Conservation (phyloP, 2,329 filamentous ascomycete genomes). For the Clarireedia hainanense region DNA sequence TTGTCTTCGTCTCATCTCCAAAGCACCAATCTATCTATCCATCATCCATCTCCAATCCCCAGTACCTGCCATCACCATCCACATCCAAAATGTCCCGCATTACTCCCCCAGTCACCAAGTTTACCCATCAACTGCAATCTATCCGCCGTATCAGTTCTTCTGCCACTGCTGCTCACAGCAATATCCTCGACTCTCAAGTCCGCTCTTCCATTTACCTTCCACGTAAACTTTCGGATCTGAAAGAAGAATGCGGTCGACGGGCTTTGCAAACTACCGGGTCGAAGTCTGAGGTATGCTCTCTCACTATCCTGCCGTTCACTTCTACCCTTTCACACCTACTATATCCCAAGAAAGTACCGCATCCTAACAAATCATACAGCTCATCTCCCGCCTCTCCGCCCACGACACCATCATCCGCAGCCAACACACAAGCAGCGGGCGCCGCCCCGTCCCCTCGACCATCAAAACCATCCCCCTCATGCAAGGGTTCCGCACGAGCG, state of each 20-base stretch:
- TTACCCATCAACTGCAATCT: conserved; percentile 14
- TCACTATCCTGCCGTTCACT: neutral
- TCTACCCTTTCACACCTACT: neutral
- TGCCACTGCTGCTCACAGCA: conserved; percentile 14
- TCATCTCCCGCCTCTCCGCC: conserved; percentile 23
- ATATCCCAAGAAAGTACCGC: neutral
- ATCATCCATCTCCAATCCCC: no score
- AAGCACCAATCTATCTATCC: no score
- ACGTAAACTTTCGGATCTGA: conserved; percentile 22
- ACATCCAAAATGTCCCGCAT: conserved; percentile 25
- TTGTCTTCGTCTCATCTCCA: no score
- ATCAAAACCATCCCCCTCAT: conserved; percentile 46
- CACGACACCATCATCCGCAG: conserved; percentile 18
- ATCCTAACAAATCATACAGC: conserved; percentile 14
- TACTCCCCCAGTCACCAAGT: conserved; percentile 25
- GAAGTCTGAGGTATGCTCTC: conserved; percentile 24
- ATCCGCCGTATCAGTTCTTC: conserved; percentile 22
- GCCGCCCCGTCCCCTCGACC: conserved; percentile 31
- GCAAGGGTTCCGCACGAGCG: conserved; percentile 52
- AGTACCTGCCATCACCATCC: no score
- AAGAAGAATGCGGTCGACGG: conserved; percentile 22
- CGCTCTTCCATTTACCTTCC: conserved; percentile 22
- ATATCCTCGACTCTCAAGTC: conserved; percentile 17
- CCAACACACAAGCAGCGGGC: conserved; percentile 27
- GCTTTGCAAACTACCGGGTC: conserved; percentile 19